These are phyloP conservation scores for Yamadazyma atlantica DNA, from an alignment of 1,139 yeast species.

Conservation along the genomic window DNA sequence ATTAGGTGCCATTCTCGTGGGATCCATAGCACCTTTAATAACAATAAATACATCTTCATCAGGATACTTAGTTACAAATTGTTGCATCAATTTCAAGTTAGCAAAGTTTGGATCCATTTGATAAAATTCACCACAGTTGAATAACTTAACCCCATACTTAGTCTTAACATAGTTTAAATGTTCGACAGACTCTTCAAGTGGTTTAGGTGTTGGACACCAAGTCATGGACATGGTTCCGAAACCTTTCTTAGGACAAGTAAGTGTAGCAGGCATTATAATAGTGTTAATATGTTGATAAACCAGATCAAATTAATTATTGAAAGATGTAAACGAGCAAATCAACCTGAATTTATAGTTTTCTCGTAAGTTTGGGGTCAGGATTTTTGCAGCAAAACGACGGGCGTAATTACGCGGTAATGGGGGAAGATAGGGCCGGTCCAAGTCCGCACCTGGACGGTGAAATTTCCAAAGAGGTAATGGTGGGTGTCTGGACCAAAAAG, in stretches of 20 bases:
- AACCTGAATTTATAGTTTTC: no score
- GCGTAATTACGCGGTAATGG: no score
- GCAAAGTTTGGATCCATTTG: conserved; percentile 46
- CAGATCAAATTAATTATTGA: no score
- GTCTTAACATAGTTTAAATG: conserved; percentile 43
- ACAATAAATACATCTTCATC: conserved; percentile 52
- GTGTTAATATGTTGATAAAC: no score
- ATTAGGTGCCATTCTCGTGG: conserved; percentile 38
- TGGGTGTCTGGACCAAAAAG: no score
- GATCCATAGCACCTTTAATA: conserved; percentile 58
- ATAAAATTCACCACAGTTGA: conserved; percentile 81
- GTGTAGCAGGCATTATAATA: conserved; percentile 9
- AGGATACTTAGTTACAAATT: conserved; percentile 48
- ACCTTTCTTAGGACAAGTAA: conserved; percentile 29
- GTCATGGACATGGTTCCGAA: conserved; percentile 69
- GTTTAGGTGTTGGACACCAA: conserved; percentile 48
- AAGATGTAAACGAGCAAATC: no score
- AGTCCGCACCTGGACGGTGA: no score
- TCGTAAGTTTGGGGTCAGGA: no score
- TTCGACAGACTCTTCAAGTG: conserved; percentile 48
- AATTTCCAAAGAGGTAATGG: no score
- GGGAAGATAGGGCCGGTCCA: no score
- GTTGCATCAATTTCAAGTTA: conserved; percentile 46
- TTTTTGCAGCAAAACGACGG: no score
- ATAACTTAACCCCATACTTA: conserved; percentile 51